Evolutionary conservation across 1,139 yeast species (phyloP).

Genomic region (Arxiozyma slooffiae): DNA sequence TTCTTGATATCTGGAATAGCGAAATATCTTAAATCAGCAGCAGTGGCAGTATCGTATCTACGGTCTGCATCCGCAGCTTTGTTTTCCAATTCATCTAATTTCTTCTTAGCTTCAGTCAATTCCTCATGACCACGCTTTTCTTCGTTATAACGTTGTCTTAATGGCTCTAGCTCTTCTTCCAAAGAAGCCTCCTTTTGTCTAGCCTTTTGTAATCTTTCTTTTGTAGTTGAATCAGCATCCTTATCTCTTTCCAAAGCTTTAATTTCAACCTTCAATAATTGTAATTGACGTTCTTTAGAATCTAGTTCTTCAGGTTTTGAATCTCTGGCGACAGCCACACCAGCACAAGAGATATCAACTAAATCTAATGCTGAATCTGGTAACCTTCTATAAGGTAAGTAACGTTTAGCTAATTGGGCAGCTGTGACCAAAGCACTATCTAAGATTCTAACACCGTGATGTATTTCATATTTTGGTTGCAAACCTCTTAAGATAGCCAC

Average conservation of each 20-base stretch:
- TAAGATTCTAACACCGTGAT: constrained; percentile 93
- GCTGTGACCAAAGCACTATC: constrained; percentile 94
- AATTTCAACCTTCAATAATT: constrained; percentile 86
- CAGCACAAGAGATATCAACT: constrained; percentile 93
- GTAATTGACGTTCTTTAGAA: constrained; percentile 82
- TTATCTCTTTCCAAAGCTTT: constrained; percentile 95
- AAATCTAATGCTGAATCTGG: constrained; percentile 98
- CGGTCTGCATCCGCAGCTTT: constrained; percentile 96
- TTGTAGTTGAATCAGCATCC: constrained; percentile 77
- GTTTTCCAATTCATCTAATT: constrained; percentile 81
- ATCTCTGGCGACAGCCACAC: constrained; percentile 96
- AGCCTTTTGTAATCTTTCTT: constrained; percentile 75
- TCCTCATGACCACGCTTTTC: constrained; percentile 91
- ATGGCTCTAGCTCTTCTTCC: constrained; percentile 76
- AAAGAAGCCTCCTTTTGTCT: constrained; percentile 69
- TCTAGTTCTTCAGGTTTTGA: constrained; percentile 96
- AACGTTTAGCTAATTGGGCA: constrained; percentile 89
- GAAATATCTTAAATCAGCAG: constrained; percentile 91
- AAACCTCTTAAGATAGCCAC: constrained; percentile 93
- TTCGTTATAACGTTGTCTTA: constrained; percentile 73
- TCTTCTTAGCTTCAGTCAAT: constrained; percentile 77
- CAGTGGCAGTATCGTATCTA: constrained; percentile 87
- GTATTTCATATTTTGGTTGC: constrained; percentile 92
- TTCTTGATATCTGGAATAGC: constrained; percentile 88
- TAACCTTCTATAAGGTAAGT: constrained; percentile 85